These are phyloP conservation scores for Blastocystis sp. DNA, from an alignment of 352 stramenopile genomes.

Conservation along the genomic window DNA sequence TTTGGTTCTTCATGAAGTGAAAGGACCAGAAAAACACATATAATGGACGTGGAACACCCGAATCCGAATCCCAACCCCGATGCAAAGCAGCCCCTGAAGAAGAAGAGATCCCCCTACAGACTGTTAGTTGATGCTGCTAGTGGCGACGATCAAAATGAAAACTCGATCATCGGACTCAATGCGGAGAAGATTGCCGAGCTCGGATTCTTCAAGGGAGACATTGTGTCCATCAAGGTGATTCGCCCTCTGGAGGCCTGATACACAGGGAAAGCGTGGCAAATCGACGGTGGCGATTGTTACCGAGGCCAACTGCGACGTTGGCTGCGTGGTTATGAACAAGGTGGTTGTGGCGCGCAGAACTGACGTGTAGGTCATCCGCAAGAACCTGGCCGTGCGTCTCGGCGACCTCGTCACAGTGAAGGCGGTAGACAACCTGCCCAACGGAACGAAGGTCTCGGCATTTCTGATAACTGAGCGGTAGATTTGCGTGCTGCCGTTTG, in stretches of 20 bases:
- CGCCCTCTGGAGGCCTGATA: background rate
- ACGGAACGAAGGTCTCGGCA: slow-evolving; percentile 47
- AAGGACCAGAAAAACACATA: slow-evolving; percentile 23
- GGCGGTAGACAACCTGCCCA: slow-evolving; percentile 72
- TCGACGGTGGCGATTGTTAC: slow-evolving; percentile 97
- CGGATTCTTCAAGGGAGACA: slow-evolving; percentile 96
- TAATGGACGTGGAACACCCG: slow-evolving; percentile 59
- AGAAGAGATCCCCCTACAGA: slow-evolving; percentile 94
- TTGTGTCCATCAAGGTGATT: slow-evolving; percentile 89
- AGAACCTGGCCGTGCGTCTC: slow-evolving; percentile 94
- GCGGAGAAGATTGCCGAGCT: slow-evolving; percentile 94
- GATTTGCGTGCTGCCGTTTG: slow-evolving; percentile 87
- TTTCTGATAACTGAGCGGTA: background rate
- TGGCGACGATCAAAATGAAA: slow-evolving; percentile 88
- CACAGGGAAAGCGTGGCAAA: slow-evolving; percentile 89
- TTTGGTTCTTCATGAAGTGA: slow-evolving; percentile 8
- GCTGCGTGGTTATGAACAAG: slow-evolving; percentile 98
- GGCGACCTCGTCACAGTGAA: slow-evolving; percentile 95
- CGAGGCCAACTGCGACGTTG: slow-evolving; percentile 94
- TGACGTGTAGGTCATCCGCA: slow-evolving; percentile 84
- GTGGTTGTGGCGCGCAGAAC: slow-evolving; percentile 52
- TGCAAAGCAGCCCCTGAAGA: slow-evolving; percentile 72
- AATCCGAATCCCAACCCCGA: slow-evolving; percentile 47
- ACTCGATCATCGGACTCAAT: slow-evolving; percentile 87
- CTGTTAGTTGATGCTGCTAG: slow-evolving; percentile 94